Evolutionary conservation across 176 grass and related monocot genomes (phyloP).

Genomic region (Oryza officinalis): DNA sequence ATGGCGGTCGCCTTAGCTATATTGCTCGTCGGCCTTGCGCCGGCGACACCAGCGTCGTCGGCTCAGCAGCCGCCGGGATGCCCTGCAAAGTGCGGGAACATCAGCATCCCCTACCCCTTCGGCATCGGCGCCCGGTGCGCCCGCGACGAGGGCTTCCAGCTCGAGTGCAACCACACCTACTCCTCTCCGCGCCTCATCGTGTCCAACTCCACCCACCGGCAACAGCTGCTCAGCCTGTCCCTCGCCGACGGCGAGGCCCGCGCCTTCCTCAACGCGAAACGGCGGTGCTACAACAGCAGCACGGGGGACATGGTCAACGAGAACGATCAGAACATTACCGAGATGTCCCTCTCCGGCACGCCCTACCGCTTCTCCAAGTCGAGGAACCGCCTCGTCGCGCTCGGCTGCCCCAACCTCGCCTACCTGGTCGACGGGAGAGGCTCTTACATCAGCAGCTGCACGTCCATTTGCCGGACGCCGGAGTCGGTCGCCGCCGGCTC

Average conservation of each 20-base stretch:
- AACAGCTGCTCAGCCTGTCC: slow-evolving; percentile 34
- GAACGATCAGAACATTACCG: not conserved
- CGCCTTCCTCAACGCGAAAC: not conserved
- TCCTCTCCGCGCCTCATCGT: not conserved
- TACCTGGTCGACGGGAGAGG: accelerated
- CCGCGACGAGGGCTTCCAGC: slow-evolving; percentile 7
- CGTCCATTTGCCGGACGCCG: slow-evolving; percentile 33
- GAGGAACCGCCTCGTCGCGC: slow-evolving; percentile 39
- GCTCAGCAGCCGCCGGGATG: not conserved
- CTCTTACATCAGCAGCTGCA: slow-evolving; percentile 41
- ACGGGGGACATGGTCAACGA: no score
- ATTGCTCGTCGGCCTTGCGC: no score
- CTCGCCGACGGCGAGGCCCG: slow-evolving; percentile 9
- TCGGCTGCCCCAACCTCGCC: slow-evolving; percentile 34
- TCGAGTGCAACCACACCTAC: slow-evolving; percentile 22
- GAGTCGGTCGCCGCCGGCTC: no score
- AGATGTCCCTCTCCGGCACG: not conserved
- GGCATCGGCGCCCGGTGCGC: slow-evolving; percentile 23
- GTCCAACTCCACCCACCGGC: not conserved
- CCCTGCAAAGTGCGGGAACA: slow-evolving; percentile 38
- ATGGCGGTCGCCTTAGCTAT: no score
- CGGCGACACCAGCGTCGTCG: no score
- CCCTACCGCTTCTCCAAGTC: slow-evolving; percentile 11
- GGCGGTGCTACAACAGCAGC: slow-evolving; percentile 28
- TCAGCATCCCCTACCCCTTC: slow-evolving; percentile 48